phyloP scores from a whole-genome alignment of 2,329 filamentous ascomycete species.

The Fusarium sp. region DNA sequence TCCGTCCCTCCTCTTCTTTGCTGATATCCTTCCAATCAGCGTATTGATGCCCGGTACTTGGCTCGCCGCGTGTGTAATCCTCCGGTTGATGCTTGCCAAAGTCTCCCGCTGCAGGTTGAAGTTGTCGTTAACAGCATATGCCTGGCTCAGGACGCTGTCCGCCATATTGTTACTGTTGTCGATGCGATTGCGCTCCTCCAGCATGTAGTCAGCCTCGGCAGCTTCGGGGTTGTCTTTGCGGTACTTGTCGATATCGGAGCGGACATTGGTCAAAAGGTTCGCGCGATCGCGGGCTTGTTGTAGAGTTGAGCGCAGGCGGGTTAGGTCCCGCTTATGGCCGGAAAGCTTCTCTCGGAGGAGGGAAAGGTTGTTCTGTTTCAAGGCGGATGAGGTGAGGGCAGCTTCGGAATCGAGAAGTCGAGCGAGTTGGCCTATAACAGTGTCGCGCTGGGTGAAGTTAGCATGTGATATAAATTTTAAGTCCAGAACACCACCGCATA shows the following conservation, averaged over 20 bases:
- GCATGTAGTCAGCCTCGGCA: conserved; percentile 96
- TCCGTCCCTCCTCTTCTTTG: conserved; percentile 94
- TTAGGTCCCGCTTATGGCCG: conserved; percentile 87
- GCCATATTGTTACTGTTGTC: conserved; percentile 92
- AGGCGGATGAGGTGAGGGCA: conserved; percentile 84
- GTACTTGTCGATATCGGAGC: conserved; percentile 92
- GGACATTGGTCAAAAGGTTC: conserved; percentile 91
- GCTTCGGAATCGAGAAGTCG: conserved; percentile 95
- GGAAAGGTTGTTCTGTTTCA: conserved; percentile 97
- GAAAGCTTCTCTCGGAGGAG: conserved; percentile 91
- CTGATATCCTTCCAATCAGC: conserved; percentile 91
- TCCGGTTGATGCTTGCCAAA: conserved; percentile 86
- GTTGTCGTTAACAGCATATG: conserved; percentile 95
- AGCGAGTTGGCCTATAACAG: conserved; percentile 82
- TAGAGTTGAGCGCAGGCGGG: conserved; percentile 79
- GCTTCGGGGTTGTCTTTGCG: conserved; percentile 83
- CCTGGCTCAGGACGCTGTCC: conserved; percentile 92
- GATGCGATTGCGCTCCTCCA: conserved; percentile 86
- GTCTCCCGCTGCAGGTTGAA: conserved; percentile 91
- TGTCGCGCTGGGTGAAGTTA: conserved; percentile 74
- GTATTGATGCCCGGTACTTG: conserved; percentile 94
- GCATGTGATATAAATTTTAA: conserved; percentile 15
- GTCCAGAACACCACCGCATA: conserved; percentile 53
- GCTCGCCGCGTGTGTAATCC: conserved; percentile 89
- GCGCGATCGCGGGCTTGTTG: conserved; percentile 84